Evolutionary conservation across 805 yeast species (phyloP), one percentile per base, ranked within the genome.

Genomic region (Kuraishia molischiana): DNA sequence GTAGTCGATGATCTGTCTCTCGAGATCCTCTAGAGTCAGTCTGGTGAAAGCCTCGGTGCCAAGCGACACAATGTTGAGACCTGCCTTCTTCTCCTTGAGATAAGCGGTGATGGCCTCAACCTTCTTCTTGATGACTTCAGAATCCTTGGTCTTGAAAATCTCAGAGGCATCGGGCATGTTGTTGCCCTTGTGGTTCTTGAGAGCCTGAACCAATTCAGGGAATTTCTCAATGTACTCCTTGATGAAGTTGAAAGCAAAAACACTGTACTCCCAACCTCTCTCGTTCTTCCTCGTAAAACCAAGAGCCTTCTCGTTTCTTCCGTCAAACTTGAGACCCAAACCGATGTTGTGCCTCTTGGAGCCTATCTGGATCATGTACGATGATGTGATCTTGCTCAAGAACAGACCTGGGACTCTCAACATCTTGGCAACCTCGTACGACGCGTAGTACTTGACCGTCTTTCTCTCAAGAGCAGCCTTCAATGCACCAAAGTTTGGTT

Each of bases 251-350:
- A 83, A 59, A 0, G 97, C 94, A 47, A 80, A 62, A 8, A 75
- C 77, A 44, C 94, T 83, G 57, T 67, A 92, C 48, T 79, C 86
- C 98, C 98, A 92, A 18, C 77, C 79, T 36, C 67, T 66, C 19
- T 65, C 71, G 31, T 59, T 64, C 50, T 79, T 77, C 41, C 78
- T 72, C 2, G 96, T 77, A 61, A 77, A 90, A 4, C 97, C 98
- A 44, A 89, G 67, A 3, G 85, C 97, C 58, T 90, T 90, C 50
- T 74, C 72, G 47, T 86, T 75, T 42, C 75, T 74, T 18, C 74
- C 74, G 46, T 89, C 95, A 58, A 79, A 83, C 59, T 89, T 89
- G 56, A 92, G 66, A 40, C 81, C 84, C 44, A 92, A 64, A 17
- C 97, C 97, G 49, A 92, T 65, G 52, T 89, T 82, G 8, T 68